phyloP scores from a whole-genome alignment of 345 rosid species.

The Salix suchowensis region DNA sequence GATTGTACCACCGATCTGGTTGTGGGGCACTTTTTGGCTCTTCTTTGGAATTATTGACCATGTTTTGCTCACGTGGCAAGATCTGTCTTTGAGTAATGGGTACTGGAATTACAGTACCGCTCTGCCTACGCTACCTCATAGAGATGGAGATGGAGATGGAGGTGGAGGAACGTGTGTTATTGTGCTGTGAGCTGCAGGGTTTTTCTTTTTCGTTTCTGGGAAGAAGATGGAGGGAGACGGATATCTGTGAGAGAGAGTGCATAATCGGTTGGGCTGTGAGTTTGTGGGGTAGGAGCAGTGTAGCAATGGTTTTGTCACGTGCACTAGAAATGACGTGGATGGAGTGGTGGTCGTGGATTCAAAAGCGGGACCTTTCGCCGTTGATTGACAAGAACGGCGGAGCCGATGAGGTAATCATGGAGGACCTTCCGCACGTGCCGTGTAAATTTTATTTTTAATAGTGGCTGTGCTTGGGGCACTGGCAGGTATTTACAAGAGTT shows the following conservation, averaged over 20 bases:
- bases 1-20: slow-evolving; percentile 78
- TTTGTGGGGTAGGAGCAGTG: neutral
- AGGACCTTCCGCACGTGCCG: no score
- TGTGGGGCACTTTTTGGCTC: slow-evolving; percentile 64
- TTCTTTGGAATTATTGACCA: slow-evolving; percentile 59
- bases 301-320: neutral
- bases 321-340: neutral
- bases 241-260: neutral
- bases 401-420: no score
- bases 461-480: no score
- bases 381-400: no score
- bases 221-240: neutral
- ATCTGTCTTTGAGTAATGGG: neutral
- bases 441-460: no score
- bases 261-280: neutral
- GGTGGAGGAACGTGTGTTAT: neutral
- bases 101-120: neutral
- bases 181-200: neutral
- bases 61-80: slow-evolving; percentile 19
- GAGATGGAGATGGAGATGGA: neutral
- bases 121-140: neutral
- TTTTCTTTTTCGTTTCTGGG: neutral
- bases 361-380: no score
- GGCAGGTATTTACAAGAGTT: no score
- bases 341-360: neutral